phyloP scores from a whole-genome alignment of 371 early-diverging fungal species.

The Zychaea mexicana region DNA sequence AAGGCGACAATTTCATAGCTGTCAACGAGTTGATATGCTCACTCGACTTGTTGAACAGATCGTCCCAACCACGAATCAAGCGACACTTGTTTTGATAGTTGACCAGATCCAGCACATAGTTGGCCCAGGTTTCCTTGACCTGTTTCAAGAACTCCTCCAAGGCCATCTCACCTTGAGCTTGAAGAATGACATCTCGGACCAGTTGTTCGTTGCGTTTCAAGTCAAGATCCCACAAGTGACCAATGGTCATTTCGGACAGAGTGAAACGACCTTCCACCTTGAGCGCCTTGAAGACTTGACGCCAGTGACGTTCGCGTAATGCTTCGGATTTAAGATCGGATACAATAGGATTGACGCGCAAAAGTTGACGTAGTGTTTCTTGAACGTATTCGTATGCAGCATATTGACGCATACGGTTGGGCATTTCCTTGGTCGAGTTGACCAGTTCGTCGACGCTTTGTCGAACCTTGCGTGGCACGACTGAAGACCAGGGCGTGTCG shows the following conservation, averaged over 20 bases:
- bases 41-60: constrained; percentile 92
- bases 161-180: constrained; percentile 99
- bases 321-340: constrained; percentile 95
- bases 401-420: constrained; percentile 95
- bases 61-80: constrained; percentile 97
- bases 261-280: constrained; percentile 72
- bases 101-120: constrained; percentile 90
- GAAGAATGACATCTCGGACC: constrained; percentile 85
- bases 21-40: constrained; percentile 94
- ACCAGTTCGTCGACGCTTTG: constrained; percentile 85
- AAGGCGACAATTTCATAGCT: constrained; percentile 97
- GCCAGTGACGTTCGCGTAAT: constrained; percentile 97
- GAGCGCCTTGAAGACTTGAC: constrained; percentile 85
- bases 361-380: constrained; percentile 75
- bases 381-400: constrained; percentile 96
- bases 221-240: constrained; percentile 95
- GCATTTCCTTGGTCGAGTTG: constrained; percentile 86
- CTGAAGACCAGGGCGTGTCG: constrained; percentile 88
- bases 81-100: constrained; percentile 97
- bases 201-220: constrained; percentile 83
- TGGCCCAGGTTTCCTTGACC: constrained; percentile 88
- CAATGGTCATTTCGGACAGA: constrained; percentile 88
- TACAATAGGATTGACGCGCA: constrained; percentile 84
- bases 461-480: constrained; percentile 90
- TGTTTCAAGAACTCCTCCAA: constrained; percentile 97